Base-by-base conservation (phyloP, 75 land plant species). In the Selaginella tamariscina region DNA sequence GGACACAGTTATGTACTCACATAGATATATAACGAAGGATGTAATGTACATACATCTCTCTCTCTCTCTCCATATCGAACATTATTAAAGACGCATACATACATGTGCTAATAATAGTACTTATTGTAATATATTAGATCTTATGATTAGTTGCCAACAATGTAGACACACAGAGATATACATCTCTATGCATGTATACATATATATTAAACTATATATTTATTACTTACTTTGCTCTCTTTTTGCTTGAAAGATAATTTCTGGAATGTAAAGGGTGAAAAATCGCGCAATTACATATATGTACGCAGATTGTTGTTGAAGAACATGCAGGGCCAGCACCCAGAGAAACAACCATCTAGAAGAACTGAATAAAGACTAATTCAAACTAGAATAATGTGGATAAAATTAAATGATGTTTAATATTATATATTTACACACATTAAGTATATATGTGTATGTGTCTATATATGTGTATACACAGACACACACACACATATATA, bases 131-230 rank as follows among this genome's bases (percentile, higher is more conserved):
- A 59, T 11, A 59, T 59, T 2, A 22, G 21, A 8, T 5, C 26
- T 22, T 20, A 59, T 11, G 26, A 22, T 2, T 59, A 21, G 21
- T 59, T 5, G 9, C 21, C 26, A 59, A 22, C 21, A 22, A 59
- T 59, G 26, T 59, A 59, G 21, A 59, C 26, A 59, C 26, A 59
- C 31, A 2, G 29, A 2, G 29, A 2, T 64, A 64, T 64, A 64
- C 31, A 64, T 64, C 29, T 64, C 29, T 64, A 64, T 64, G 31
- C 31, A 64, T 64, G 31, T 64, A 64, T 64, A 64, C 28, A 64
- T 64, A 64, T 27, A 64, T 64, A 64, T 27, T 29, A 29, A 64
- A 20, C 29, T 64, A 64, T 26, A 64, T 64, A 64, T 26, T 29
- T n/a, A 29, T 29, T 26, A n/a, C n/a, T n/a, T n/a, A n/a, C n/a